These are phyloP conservation scores for Dactylellina parvicollis DNA, from an alignment of 2,329 filamentous ascomycete species.

Conservation along the genomic window DNA sequence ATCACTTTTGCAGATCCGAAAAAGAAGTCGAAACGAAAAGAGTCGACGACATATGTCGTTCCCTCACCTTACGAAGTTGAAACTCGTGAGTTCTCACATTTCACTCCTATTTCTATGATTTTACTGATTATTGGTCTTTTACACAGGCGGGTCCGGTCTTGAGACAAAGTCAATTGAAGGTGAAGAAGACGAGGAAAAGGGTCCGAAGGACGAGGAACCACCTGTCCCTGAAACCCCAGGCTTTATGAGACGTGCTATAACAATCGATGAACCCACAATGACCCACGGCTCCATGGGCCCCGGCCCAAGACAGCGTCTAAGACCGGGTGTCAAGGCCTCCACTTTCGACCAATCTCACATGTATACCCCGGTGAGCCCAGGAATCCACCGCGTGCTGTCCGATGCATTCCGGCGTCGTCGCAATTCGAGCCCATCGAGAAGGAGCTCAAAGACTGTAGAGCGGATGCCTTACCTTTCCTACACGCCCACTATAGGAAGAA, in stretches of 20 bases:
- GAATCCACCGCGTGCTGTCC: conserved; percentile 54
- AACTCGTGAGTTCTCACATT: conserved; percentile 25
- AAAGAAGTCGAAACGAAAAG: conserved; percentile 22
- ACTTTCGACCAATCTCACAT: conserved; percentile 37
- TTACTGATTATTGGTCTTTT: not conserved
- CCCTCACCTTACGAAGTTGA: conserved; percentile 45
- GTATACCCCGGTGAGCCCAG: conserved; percentile 30
- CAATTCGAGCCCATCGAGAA: conserved; percentile 69
- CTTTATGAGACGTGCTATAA: conserved; percentile 61
- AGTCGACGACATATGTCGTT: conserved; percentile 40
- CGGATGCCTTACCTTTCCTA: conserved; percentile 91
- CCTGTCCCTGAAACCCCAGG: conserved; percentile 55
- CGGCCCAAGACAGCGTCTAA: conserved; percentile 32
- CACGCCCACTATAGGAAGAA: conserved; percentile 89
- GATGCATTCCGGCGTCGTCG: conserved; percentile 54
- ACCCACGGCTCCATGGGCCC: conserved; percentile 35
- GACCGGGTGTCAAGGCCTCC: conserved; percentile 5
- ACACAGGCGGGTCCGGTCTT: conserved; percentile 45
- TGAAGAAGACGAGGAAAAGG: conserved; percentile 27
- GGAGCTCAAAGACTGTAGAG: conserved; percentile 60
- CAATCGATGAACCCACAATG: conserved; percentile 64
- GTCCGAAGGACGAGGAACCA: conserved; percentile 33
- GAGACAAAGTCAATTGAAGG: conserved; percentile 26
- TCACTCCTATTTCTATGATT: not conserved
- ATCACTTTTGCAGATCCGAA: conserved; percentile 50